phyloP scores from a whole-genome alignment of 441 rosid species.

The Biscutella laevigata region DNA sequence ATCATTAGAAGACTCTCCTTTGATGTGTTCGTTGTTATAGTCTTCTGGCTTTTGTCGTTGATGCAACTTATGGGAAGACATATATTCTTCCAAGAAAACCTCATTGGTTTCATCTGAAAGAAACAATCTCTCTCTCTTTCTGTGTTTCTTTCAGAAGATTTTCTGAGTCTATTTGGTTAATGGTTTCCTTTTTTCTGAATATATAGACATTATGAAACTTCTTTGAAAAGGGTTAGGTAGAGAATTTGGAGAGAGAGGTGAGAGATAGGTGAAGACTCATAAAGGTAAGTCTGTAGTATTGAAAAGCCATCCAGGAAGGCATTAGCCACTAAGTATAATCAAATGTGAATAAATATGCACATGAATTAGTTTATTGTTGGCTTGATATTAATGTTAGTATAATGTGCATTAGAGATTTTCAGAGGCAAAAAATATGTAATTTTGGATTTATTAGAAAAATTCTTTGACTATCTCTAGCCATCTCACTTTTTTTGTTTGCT shows the following conservation, averaged over 20 bases:
- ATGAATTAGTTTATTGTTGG: background rate
- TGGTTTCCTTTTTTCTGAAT: background rate
- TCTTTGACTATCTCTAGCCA: conserved; percentile 21
- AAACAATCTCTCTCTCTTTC: no score
- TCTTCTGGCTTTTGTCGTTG: conserved; percentile 22
- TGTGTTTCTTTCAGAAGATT: conserved; percentile 5
- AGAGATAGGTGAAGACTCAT: conserved; percentile 21
- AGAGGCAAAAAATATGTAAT: background rate
- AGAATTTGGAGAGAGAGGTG: conserved; percentile 7
- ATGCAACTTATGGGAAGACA: conserved; percentile 30
- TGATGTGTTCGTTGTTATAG: conserved; percentile 13
- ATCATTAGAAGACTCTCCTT: conserved; percentile 19
- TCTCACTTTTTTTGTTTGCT: conserved; percentile 6
- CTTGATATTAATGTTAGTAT: conserved; percentile 2
- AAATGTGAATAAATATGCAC: conserved; percentile 8
- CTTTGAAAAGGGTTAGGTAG: conserved; percentile 20
- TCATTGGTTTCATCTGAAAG: conserved; percentile 21
- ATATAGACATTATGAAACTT: conserved; percentile 26
- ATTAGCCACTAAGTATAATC: background rate
- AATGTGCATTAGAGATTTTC: background rate
- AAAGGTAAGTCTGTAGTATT: conserved; percentile 22
- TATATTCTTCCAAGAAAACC: conserved; percentile 23
- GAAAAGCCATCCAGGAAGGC: conserved; percentile 15
- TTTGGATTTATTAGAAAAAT: conserved; percentile 13
- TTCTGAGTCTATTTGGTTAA: conserved; percentile 6